These are phyloP conservation scores for Brettanomyces bruxellensis DNA, from an alignment of 805 yeast species.

Conservation along the genomic window DNA sequence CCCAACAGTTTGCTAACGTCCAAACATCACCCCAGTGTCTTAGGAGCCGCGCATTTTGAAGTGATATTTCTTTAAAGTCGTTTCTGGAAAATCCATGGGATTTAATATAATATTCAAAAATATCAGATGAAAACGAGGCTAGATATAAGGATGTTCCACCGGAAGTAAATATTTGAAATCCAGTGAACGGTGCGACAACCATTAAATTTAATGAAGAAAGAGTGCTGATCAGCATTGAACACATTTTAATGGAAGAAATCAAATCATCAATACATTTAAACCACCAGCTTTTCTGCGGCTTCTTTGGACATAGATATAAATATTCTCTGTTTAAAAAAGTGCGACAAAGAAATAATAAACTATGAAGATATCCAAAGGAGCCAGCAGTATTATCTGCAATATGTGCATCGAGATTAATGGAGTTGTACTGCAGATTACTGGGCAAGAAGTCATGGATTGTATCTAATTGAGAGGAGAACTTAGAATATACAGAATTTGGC, in stretches of 20 bases:
- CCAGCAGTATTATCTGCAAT: constrained; percentile 21
- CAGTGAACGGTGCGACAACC: constrained; percentile 31
- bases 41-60: constrained; percentile 18
- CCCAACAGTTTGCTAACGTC: constrained; percentile 26
- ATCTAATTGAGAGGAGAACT: constrained; percentile 20
- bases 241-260: constrained; percentile 16
- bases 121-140: constrained; percentile 21
- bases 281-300: constrained; percentile 26
- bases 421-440: constrained; percentile 13
- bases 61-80: background rate
- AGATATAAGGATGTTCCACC: constrained; percentile 28
- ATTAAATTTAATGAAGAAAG: constrained; percentile 18
- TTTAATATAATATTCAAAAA: constrained; percentile 17
- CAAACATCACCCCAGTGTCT: constrained; percentile 23
- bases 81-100: background rate
- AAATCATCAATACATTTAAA: constrained; percentile 14
- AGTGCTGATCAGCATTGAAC: constrained; percentile 17
- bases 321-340: constrained; percentile 29
- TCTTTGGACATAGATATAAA: constrained; percentile 24
- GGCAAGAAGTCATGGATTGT: constrained; percentile 21
- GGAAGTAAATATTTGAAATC: constrained; percentile 28
- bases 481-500: constrained; percentile 18
- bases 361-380: constrained; percentile 28
- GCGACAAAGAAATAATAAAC: constrained; percentile 24
- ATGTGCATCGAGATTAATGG: constrained; percentile 16